Evolutionary conservation across 2,329 filamentous ascomycete species (phyloP).

Genomic region (Elsinoe arachidis): DNA sequence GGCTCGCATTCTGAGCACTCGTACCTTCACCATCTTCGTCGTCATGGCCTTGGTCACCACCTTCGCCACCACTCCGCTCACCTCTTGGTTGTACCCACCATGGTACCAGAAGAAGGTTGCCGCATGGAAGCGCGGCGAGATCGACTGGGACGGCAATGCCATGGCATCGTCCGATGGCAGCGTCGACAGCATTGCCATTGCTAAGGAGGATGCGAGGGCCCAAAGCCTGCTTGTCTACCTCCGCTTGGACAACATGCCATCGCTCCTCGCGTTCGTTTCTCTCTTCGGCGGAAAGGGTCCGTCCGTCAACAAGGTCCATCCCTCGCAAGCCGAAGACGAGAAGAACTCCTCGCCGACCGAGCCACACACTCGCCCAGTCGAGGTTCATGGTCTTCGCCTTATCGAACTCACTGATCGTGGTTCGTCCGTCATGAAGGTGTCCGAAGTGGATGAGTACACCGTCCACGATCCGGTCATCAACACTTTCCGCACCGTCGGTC

Average conservation of each 20-base stretch:
- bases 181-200: constrained; percentile 30
- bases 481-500: constrained; percentile 80
- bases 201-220: constrained; percentile 47
- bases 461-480: constrained; percentile 74
- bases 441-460: constrained; percentile 63
- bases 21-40: constrained; percentile 89
- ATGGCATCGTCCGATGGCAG: constrained; percentile 24
- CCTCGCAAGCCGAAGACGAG: constrained; percentile 23
- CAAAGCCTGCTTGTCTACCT: constrained; percentile 69
- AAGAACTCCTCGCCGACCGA: constrained; percentile 15
- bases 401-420: constrained; percentile 84
- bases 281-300: constrained; percentile 55
- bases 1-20: constrained; percentile 67
- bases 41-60: constrained; percentile 89
- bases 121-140: constrained; percentile 72
- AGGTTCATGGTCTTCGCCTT: constrained; percentile 77
- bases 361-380: constrained; percentile 44
- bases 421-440: constrained; percentile 90
- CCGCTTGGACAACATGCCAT: constrained; percentile 73
- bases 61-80: constrained; percentile 71
- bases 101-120: constrained; percentile 68
- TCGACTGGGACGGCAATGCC: constrained; percentile 69
- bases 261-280: constrained; percentile 72
- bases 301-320: constrained; percentile 30
- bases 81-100: constrained; percentile 63